Evolutionary conservation across 352 stramenopile genomes (phyloP).

Genomic region (Pythium phragmiticola): DNA sequence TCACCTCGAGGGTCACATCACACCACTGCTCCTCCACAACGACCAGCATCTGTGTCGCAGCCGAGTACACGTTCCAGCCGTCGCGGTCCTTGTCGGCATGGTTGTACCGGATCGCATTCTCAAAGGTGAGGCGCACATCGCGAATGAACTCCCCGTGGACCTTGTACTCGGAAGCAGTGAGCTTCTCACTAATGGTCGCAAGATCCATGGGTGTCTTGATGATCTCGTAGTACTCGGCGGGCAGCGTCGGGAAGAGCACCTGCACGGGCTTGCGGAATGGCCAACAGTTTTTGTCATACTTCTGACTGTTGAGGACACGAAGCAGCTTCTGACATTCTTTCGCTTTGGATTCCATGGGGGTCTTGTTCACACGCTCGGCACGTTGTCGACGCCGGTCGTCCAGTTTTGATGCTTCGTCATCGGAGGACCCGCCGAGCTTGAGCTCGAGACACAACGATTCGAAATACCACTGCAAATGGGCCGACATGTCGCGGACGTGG

Average conservation of each 20-base stretch:
- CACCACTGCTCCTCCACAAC: constrained; percentile 79
- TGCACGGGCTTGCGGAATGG: constrained; percentile 79
- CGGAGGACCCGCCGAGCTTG: constrained; percentile 31
- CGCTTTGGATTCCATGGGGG: constrained; percentile 74
- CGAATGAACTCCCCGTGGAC: constrained; percentile 78
- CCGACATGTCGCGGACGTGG: constrained; percentile 82
- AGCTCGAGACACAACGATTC: constrained; percentile 75
- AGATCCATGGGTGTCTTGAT: constrained; percentile 85
- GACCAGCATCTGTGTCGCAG: constrained; percentile 67
- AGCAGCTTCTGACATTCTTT: constrained; percentile 82
- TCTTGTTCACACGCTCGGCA: constrained; percentile 42
- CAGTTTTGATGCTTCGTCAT: constrained; percentile 29
- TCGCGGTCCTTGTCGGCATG: constrained; percentile 76
- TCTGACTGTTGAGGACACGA: constrained; percentile 80
- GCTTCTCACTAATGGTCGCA: constrained; percentile 65
- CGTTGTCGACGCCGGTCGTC: constrained; percentile 54
- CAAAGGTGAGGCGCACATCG: constrained; percentile 78
- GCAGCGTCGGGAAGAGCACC: constrained; percentile 70
- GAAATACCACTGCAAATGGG: constrained; percentile 82
- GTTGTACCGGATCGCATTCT: constrained; percentile 86
- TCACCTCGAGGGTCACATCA: constrained; percentile 78
- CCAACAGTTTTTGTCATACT: constrained; percentile 87
- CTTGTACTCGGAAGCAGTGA: constrained; percentile 73
- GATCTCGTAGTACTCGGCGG: constrained; percentile 78
- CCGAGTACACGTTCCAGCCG: constrained; percentile 77